These are phyloP conservation scores for Drechslerella dactyloides DNA, from an alignment of 2,329 filamentous ascomycete genomes.

Conservation along the genomic window DNA sequence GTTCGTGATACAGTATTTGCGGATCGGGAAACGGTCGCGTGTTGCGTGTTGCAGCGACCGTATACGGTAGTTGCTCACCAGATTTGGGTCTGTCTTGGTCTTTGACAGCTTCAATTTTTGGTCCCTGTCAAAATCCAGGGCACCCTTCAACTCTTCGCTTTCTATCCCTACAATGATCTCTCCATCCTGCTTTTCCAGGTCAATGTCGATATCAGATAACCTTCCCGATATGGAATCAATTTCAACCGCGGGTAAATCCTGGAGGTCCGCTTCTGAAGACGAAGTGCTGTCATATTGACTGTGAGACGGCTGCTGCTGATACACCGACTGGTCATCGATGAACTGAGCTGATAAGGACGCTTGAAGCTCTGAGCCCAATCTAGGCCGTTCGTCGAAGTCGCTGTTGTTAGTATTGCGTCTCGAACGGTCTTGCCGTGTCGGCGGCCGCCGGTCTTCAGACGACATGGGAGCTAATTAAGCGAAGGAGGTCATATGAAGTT, in stretches of 20 bases:
- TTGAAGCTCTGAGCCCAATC: conserved; percentile 42
- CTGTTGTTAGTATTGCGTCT: conserved; percentile 12
- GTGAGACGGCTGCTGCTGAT: conserved; percentile 27
- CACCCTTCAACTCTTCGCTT: conserved; percentile 18
- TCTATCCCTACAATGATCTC: conserved; percentile 8
- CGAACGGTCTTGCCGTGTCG: conserved; percentile 11
- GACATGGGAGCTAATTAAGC: conserved; percentile 16
- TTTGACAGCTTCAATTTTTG: conserved; percentile 24
- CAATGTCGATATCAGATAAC: conserved; percentile 20
- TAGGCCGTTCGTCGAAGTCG: conserved; percentile 14
- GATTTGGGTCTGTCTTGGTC: conserved; percentile 42
- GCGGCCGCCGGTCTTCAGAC: conserved; percentile 25
- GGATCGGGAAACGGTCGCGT: neutral
- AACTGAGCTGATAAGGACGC: conserved; percentile 42
- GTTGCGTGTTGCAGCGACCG: conserved; percentile 26
- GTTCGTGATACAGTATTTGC: neutral
- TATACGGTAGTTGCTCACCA: conserved; percentile 30
- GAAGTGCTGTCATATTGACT: conserved; percentile 36
- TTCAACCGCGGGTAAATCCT: conserved; percentile 43
- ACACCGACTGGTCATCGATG: conserved; percentile 41
- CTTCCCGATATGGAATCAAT: conserved; percentile 24
- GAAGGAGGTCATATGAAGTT: neutral
- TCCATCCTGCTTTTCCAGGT: conserved; percentile 26
- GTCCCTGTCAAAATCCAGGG: conserved; percentile 25
- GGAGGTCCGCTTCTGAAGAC: conserved; percentile 16